Percentiles rank a stretch among this genome's conserved stretches.
These are phyloP conservation scores for Mycosphaerelloides madeirae DNA, from an alignment of 2,329 filamentous ascomycete genomes.

Conservation along the genomic window DNA sequence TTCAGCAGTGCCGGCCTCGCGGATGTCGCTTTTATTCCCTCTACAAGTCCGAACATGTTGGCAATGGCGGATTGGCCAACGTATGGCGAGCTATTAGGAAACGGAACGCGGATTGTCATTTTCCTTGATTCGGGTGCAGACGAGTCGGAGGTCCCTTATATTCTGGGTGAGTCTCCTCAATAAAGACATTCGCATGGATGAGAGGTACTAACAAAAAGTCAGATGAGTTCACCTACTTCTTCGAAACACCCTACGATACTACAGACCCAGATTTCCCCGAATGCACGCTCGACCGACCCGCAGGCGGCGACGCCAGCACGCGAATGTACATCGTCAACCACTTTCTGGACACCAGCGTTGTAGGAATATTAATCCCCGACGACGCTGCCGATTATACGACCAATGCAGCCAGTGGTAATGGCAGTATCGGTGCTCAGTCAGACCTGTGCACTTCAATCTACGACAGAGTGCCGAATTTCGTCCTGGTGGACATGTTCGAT, in stretches of 20 bases:
- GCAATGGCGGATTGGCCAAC: conserved; percentile 70
- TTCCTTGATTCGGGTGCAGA: conserved; percentile 81
- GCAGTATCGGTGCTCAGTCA: conserved; percentile 43
- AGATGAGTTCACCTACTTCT: conserved; percentile 37
- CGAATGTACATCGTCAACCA: conserved; percentile 48
- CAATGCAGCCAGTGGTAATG: conserved; percentile 42
- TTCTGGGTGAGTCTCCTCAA: conserved; percentile 66
- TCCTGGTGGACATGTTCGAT: conserved; percentile 44
- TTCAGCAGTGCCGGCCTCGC: conserved; percentile 50
- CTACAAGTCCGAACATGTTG: conserved; percentile 20
- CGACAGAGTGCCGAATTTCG: conserved; percentile 37
- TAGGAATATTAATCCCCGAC: conserved; percentile 37
- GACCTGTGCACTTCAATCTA: conserved; percentile 36
- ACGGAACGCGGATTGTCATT: conserved; percentile 62
- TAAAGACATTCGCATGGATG: not conserved
- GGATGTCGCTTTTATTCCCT: conserved; percentile 38
- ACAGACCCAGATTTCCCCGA: conserved; percentile 36
- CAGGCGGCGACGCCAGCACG: conserved; percentile 33
- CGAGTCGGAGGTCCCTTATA: conserved; percentile 70
- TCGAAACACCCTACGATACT: conserved; percentile 41
- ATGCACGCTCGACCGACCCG: conserved; percentile 43
- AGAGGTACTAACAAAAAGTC: not conserved
- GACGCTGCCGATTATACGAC: conserved; percentile 35
- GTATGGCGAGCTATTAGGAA: conserved; percentile 67
- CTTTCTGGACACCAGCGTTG: conserved; percentile 34